Base-by-base conservation (phyloP, 306 rosid genomes). In the Lupinus albus region DNA sequence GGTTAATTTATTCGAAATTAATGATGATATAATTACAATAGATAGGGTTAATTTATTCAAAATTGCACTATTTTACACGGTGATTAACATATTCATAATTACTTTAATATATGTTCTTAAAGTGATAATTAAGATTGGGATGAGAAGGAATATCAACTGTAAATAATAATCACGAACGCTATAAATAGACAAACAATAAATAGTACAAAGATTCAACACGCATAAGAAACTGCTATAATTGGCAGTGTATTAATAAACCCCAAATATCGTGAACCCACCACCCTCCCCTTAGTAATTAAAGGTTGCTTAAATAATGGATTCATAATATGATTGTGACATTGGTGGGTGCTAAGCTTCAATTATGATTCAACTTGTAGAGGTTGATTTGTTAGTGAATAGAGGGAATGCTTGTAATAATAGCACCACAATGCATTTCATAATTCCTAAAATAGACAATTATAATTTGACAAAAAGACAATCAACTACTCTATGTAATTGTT, bases 121-220 rank as follows among this genome's bases (percentile, higher is more conserved):
- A 1, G 0, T 25, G 28, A 25, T 25, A 25, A 25, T 25, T 25
- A 25, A 25, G 4, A 25, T 2, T 2, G 30, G 30, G 4, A 25
- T 25, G 30, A n/a, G 30, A 25, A 1, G 4, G 30, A 25, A 25
- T 72, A 61, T 39, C 9, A 61, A 16, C 49, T 71, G n/a, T n/a
- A 39, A 70, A 64, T 55, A 69, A 77, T 55, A 57, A 57, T 15
- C 44, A 39, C 15, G 41, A 50, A 55, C 65, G 61, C 75, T 42
- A 18, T 54, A 46, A 45, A 66, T 71, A 66, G 75, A 80, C 47
- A 54, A 50, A 47, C 70, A 38, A 75, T 36, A 61, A 36, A 49
- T 21, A 33, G 57, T 61, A 30, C 48, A 42, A 42, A 67, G 67
- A 72, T 61, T 55, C 72, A 80, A 71, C 55, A 51, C 71, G 62